Base-by-base conservation (phyloP, 1,139 yeast species). In the Blastobotrys persicus region DNA sequence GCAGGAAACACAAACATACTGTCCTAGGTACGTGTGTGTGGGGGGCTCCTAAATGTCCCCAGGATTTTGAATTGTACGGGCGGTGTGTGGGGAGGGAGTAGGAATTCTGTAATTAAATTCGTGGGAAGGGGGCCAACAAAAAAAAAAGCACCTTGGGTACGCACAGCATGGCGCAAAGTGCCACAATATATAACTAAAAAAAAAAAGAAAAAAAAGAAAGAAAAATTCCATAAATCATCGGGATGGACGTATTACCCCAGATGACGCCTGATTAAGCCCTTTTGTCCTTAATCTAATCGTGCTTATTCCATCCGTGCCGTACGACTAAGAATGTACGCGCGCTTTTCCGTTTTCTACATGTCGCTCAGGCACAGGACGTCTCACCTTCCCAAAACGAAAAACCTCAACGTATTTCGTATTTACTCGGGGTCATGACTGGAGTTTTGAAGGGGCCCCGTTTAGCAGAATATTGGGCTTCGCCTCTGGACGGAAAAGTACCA, bases 1-100 rank as follows among this genome's bases (percentile, higher is more conserved):
- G 83, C 83, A 2, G 83, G 83, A 55, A 79, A 79, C 45, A 78
- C 83, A 62, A 72, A 74, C 80, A 77, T 78, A 12, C 20, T 26
- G 35, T 26, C 31, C 14, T 31, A 11, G n/a, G 16, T 4, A n/a
- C 14, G 31, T 4, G 12, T 12, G 5, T 3, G 42, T 23, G 19
- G 9, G 18, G n/a, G 31, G 31, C n/a, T 32, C 35, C n/a, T 14
- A 6, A 32, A 13, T 13, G 6, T 12, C 16, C 38, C 11, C 38
- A 5, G 35, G 35, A 32, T 7, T 14, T 32, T 32, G 31, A 23
- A 9, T 23, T 6, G 28, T 9, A 23, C 28, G 28, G 9, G 28
- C 28, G 9, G 44, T 32, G 38, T 32, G 44, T 11, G 45, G 16
- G 28, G 5, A n/a, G 11, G 14, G 13, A 28, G 17, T 43, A 4